Base-by-base conservation (phyloP, 208 protist genomes). In the Acanthamoeba healyi region DNA sequence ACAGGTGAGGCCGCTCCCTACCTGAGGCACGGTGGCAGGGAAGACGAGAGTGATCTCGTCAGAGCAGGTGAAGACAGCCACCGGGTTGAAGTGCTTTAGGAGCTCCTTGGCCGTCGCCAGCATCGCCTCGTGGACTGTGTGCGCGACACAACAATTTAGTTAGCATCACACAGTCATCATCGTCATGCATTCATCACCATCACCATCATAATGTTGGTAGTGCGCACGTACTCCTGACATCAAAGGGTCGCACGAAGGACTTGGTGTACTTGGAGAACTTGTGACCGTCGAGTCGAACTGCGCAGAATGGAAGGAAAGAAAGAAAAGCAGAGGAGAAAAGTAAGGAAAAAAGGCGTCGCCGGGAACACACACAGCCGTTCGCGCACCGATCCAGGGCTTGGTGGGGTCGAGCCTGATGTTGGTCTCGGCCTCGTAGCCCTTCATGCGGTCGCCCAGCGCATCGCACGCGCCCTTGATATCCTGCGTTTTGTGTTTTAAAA, bases 21-120 rank as follows among this genome's bases (percentile, higher is more conserved):
- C 65, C 26, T 56, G 17, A n/a, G 87, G 63, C 17, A 54, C 36
- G 1, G 93, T 19, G 12, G 95, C 36, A 22, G 95, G 65, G 24
- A 95, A 96, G 67, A 96, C 89, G 5, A 96, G 24, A n/a, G 95
- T 96, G 32, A 96, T 96, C 44, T 96, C 95, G 79, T 96, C 95
- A 58, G 74, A 93, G 40, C 91, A 94, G 7, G 95, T 96, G 44
- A 95, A 96, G 17, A 92, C 77, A 19, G 70, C 17, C 19, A 34
- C 36, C 15, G 95, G 86, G 42, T 94, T 61, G 58, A 96, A 96
- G 7, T 54, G 29, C 29, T 94, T 95, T 19, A 96, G 34, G 19
- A 96, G 65, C 5, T 58, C 93, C 29, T 29, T 84, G n/a, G 95
- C 81, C 38, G 95, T 95, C 34, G 89, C 84, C 19, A 95, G 32